Base-by-base conservation (phyloP, 495 filamentous ascomycete genomes). In the Terfezia claveryi region DNA sequence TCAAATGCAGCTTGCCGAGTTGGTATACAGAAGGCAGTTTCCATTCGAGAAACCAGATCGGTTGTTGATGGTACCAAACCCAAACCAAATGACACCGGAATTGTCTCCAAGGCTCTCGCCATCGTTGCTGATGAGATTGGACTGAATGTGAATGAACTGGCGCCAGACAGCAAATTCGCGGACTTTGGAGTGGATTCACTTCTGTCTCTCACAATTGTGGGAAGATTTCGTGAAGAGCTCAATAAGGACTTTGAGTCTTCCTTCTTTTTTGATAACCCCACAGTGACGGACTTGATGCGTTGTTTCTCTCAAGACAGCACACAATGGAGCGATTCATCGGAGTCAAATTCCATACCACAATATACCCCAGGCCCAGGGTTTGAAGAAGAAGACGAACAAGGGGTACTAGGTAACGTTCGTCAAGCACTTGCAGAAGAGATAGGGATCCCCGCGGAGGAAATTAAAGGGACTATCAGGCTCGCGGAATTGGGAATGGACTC, bases 111-210 rank as follows among this genome's bases (percentile, higher is more conserved):
- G 41, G 53, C 57, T 11, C 27, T 56, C 12, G 67, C 70, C 16
- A 82, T 77, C 54, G 75, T 87, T 51, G 75, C 80, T 3, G 70
- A 75, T 23, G 83, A 86, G 62, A 82, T 84, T 67, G 79, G 77
- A 20, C 73, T 83, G 11, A 69, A 79, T 5, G 68, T 79, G 0
- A 73, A 80, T 6, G 81, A 85, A 58, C 71, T 88, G 10, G 68
- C 64, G 0, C 72, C 78, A 50, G 70, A 71, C 57, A 74, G 73
- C 32, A 69, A 69, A 54, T 76, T 80, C 56, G 62, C 70, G 16
- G 75, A 78, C 56, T 65, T 78, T 8, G 78, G 78, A 36, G 73
- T 79, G n/a, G 78, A 81, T 59, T 79, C 76, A 0, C 68, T 81
- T 38, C 72, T 80, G 68, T 70, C 72, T 20, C 64, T 81, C 38